A percentile compares a stretch with the other conserved stretches of the same genome.
phyloP scores from a whole-genome alignment of 164 flowering plant genomes.

The Vitis rotundifolia region DNA sequence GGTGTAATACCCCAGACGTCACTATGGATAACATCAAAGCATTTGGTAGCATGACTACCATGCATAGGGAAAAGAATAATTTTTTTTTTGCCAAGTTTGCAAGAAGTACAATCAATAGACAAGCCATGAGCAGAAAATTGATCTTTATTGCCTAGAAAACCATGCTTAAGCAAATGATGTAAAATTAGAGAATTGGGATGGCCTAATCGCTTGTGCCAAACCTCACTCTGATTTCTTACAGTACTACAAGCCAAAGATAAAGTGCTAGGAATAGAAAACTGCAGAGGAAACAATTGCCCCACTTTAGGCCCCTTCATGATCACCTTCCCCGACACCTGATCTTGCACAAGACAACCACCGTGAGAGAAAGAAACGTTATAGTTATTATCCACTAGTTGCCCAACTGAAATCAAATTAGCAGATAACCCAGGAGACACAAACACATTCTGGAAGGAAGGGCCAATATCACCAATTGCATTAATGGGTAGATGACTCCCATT shows the following conservation, averaged over 20 bases:
- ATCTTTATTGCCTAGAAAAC: background rate
- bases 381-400: background rate
- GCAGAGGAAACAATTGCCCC: too few relatives aligned
- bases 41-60: background rate
- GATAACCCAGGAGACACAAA: background rate
- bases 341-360: too few relatives aligned
- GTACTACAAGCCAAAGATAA: too few relatives aligned
- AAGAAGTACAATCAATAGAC: conserved; percentile 1
- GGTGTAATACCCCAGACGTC: conserved; percentile 3
- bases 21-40: background rate
- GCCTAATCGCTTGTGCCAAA: too few relatives aligned
- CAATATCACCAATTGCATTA: background rate
- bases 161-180: too few relatives aligned
- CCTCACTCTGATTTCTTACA: too few relatives aligned
- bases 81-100: background rate
- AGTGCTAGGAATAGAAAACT: too few relatives aligned
- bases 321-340: too few relatives aligned
- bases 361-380: background rate
- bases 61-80: background rate
- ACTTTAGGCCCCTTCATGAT: too few relatives aligned
- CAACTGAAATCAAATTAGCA: background rate
- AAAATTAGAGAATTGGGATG: too few relatives aligned
- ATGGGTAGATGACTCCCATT: background rate
- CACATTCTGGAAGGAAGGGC: background rate
- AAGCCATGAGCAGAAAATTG: background rate